These are phyloP conservation scores for Hymenoscyphus linearis DNA, from an alignment of 2,329 filamentous ascomycete species.

Conservation along the genomic window DNA sequence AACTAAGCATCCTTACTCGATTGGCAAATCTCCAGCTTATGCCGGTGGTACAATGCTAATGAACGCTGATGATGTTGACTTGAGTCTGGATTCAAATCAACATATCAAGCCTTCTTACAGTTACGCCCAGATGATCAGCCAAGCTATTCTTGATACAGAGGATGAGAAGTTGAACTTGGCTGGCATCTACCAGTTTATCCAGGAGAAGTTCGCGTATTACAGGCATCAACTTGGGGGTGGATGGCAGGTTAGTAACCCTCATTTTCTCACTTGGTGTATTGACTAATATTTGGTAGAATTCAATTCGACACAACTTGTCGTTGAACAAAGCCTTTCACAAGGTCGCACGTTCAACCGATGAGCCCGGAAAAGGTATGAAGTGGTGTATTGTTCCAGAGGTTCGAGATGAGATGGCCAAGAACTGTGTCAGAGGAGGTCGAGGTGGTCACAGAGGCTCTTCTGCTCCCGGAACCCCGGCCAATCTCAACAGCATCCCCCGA, in stretches of 20 bases:
- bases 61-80: slow-evolving; percentile 57
- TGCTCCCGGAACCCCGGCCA: slow-evolving; percentile 60
- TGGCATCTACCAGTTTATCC: slow-evolving; percentile 93
- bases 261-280: slow-evolving; percentile 3
- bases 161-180: slow-evolving; percentile 87
- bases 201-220: slow-evolving; percentile 88
- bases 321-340: slow-evolving; percentile 94
- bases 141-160: slow-evolving; percentile 81
- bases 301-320: slow-evolving; percentile 92
- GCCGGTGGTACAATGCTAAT: slow-evolving; percentile 39
- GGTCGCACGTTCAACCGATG: slow-evolving; percentile 83
- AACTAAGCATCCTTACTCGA: slow-evolving; percentile 20
- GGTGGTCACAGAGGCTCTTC: slow-evolving; percentile 64
- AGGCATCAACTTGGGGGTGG: slow-evolving; percentile 67
- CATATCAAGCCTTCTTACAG: slow-evolving; percentile 95
- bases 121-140: slow-evolving; percentile 94
- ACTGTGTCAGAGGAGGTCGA: slow-evolving; percentile 48
- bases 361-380: slow-evolving; percentile 98
- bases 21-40: slow-evolving; percentile 28
- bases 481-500: slow-evolving; percentile 54
- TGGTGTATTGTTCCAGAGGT: slow-evolving; percentile 88
- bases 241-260: slow-evolving; percentile 70
- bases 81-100: slow-evolving; percentile 76
- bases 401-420: slow-evolving; percentile 75
- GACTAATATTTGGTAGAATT: slow-evolving; percentile 58